phyloP scores from a whole-genome alignment of 257 asterid genomes.

The Solanum corneliomulleri region DNA sequence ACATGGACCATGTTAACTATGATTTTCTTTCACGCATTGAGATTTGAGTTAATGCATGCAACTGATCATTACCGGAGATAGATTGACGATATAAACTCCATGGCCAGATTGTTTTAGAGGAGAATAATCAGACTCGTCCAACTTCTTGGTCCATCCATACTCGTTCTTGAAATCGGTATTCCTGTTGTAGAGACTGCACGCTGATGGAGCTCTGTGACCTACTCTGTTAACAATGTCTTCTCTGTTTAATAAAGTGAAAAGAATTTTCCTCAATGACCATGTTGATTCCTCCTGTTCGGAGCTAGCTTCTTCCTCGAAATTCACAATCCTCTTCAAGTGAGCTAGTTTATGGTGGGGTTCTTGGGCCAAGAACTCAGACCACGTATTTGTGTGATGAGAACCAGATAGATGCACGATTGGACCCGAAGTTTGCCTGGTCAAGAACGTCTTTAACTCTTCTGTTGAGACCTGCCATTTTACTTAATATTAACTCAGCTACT shows the following conservation, averaged over 20 bases:
- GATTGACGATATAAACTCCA: constrained; percentile 62
- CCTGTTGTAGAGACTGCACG: constrained; percentile 46
- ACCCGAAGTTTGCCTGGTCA: constrained; percentile 33
- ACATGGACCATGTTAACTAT: background rate
- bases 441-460: constrained; percentile 23
- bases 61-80: constrained; percentile 37
- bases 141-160: constrained; percentile 63
- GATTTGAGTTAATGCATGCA: background rate
- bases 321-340: constrained; percentile 35
- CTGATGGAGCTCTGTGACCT: constrained; percentile 23
- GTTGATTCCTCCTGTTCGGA: constrained; percentile 1
- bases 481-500: background rate
- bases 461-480: constrained; percentile 35
- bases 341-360: constrained; percentile 20
- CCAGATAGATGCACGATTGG: constrained; percentile 38
- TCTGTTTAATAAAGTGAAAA: constrained; percentile 18
- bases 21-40: background rate
- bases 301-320: background rate
- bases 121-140: constrained; percentile 44
- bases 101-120: constrained; percentile 43
- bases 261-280: constrained; percentile 51
- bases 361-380: constrained; percentile 43
- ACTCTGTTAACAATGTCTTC: background rate
- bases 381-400: constrained; percentile 23
- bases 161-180: constrained; percentile 47